Conservation (phyloP, 768 basidiomycete genomes). For the Amanita exitialis region DNA sequence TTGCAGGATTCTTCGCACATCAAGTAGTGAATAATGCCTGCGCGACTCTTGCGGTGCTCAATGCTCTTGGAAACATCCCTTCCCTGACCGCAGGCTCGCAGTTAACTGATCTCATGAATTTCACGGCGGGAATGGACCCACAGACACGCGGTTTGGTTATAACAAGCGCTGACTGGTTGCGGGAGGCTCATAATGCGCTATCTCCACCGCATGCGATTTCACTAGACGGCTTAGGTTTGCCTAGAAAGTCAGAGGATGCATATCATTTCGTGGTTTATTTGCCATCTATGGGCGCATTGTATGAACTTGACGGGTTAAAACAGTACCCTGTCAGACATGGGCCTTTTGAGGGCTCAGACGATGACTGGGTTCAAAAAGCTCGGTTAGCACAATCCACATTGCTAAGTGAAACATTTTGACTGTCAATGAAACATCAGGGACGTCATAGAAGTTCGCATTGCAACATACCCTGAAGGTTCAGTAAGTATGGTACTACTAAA, state of each 20-base stretch:
- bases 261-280: slow-evolving; percentile 97
- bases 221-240: slow-evolving; percentile 70
- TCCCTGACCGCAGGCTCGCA: slow-evolving; percentile 53
- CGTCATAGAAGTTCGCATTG: slow-evolving; percentile 82
- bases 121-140: slow-evolving; percentile 81
- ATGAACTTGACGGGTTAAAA: slow-evolving; percentile 92
- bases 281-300: slow-evolving; percentile 73
- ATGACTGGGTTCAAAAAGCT: slow-evolving; percentile 80
- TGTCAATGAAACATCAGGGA: slow-evolving; percentile 35
- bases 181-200: slow-evolving; percentile 86
- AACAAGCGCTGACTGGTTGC: slow-evolving; percentile 71
- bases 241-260: slow-evolving; percentile 65
- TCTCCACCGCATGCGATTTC: slow-evolving; percentile 87
- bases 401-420: slow-evolving; percentile 8
- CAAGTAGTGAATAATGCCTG: slow-evolving; percentile 96
- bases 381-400: slow-evolving; percentile 33
- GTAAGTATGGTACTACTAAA: slow-evolving; percentile 35
- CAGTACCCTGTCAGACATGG: slow-evolving; percentile 73
- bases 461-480: slow-evolving; percentile 81
- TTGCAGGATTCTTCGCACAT: slow-evolving; percentile 86
- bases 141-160: slow-evolving; percentile 75
- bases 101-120: slow-evolving; percentile 63
- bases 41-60: slow-evolving; percentile 89
- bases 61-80: slow-evolving; percentile 79
- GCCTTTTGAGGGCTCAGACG: slow-evolving; percentile 50